Evolutionary conservation across 108 stramenopile species (phyloP).

Genomic region (Skeletonema menzelii): DNA sequence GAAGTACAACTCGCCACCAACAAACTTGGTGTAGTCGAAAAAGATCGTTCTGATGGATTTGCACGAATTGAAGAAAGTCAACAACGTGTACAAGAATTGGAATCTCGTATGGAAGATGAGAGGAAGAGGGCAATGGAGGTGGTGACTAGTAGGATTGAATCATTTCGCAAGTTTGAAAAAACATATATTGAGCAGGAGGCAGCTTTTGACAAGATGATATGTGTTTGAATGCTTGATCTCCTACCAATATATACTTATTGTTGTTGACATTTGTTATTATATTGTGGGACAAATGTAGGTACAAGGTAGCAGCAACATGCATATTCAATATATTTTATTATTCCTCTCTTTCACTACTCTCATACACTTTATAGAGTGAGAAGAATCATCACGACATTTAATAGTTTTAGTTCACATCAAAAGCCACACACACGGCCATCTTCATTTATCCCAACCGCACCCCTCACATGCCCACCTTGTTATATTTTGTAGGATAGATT

Average conservation of each 20-base stretch:
- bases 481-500: background rate
- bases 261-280: no score
- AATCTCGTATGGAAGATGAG: conserved; percentile 59
- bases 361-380: no score
- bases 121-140: conserved; percentile 44
- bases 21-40: conserved; percentile 69
- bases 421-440: no score
- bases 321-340: background rate
- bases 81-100: conserved; percentile 59
- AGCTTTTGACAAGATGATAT: background rate
- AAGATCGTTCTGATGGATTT: conserved; percentile 77
- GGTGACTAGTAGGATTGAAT: conserved; percentile 18
- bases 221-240: background rate
- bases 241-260: background rate
- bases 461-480: background rate
- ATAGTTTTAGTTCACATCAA: no score
- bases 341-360: background rate
- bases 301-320: background rate
- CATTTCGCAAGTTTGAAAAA: conserved; percentile 38
- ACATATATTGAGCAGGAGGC: conserved; percentile 7
- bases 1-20: conserved; percentile 49
- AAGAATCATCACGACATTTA: no score
- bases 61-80: conserved; percentile 72
- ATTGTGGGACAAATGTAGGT: background rate
- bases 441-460: no score